phyloP scores from a whole-genome alignment of 345 rosid species.

The Citrus sp. region DNA sequence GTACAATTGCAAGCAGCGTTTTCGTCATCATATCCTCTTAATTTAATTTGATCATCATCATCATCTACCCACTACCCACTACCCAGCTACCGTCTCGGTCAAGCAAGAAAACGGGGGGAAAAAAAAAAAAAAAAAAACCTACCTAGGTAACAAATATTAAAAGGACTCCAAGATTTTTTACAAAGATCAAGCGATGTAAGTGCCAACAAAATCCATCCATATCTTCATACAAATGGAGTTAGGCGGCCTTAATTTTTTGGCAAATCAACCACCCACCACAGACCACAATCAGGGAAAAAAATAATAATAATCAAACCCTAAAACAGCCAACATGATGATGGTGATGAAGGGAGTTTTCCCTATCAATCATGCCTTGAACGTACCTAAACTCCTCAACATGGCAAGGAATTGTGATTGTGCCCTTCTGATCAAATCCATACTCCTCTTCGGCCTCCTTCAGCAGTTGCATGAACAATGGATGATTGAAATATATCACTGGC shows the following conservation, averaged over 20 bases:
- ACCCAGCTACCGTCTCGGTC: conserved; percentile 7
- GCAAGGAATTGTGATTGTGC: conserved; percentile 58
- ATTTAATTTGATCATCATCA: conserved; percentile 14
- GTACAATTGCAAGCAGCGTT: conserved; percentile 17
- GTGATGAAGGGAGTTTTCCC: conserved; percentile 48
- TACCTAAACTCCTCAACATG: conserved; percentile 51
- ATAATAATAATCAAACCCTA: conserved; percentile 41
- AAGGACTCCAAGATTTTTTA: conserved; percentile 8
- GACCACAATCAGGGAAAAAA: too few species aligned
- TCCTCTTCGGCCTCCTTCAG: conserved; percentile 59
- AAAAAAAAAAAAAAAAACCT: neutral
- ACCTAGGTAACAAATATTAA: neutral
- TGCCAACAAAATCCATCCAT: conserved; percentile 1
- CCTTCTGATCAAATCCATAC: conserved; percentile 66
- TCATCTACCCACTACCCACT: neutral
- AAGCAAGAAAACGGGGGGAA: neutral
- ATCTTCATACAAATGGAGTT: neutral
- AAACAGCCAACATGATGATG: conserved; percentile 59
- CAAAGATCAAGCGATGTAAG: conserved; percentile 8
- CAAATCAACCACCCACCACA: too few species aligned
- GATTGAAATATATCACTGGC: conserved; percentile 55
- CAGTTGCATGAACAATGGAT: conserved; percentile 60
- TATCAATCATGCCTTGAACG: conserved; percentile 56
- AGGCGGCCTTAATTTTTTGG: too few species aligned
- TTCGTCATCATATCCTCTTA: neutral